Conservation (phyloP, 1,284 basidiomycete genomes). For the Moesziomyces sp. region DNA sequence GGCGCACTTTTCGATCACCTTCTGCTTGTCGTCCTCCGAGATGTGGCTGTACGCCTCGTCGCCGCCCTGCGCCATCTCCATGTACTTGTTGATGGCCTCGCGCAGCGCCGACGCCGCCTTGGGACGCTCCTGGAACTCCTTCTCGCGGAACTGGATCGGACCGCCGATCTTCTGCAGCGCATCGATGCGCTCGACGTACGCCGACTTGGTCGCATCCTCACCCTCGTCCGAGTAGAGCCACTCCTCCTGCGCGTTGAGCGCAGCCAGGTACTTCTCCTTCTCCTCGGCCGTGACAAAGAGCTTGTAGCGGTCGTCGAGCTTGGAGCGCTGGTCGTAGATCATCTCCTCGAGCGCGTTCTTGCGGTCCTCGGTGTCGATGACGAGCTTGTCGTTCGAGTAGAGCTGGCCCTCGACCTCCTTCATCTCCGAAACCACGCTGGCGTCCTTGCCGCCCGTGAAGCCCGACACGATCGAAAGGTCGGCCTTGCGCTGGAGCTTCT, state of each 20-base stretch:
- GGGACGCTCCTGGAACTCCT: conserved; percentile 63
- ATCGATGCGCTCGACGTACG: conserved; percentile 62
- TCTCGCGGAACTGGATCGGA: conserved; percentile 61
- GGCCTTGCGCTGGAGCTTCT: conserved; percentile 67
- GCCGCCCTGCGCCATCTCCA: conserved; percentile 60
- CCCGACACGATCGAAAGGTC: conserved; percentile 61
- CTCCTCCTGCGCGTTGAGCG: conserved; percentile 63
- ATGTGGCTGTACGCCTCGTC: conserved; percentile 66
- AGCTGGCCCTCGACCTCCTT: conserved; percentile 66
- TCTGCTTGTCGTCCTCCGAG: conserved; percentile 66
- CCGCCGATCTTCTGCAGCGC: conserved; percentile 62
- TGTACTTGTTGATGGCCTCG: conserved; percentile 66
- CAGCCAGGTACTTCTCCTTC: conserved; percentile 63
- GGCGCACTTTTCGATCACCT: conserved; percentile 66
- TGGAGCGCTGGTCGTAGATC: conserved; percentile 67
- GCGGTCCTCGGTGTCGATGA: conserved; percentile 67
- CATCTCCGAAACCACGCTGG: conserved; percentile 52
- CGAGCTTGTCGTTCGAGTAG: conserved; percentile 67
- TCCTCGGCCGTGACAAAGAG: conserved; percentile 61
- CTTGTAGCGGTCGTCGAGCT: conserved; percentile 65
- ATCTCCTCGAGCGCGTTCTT: conserved; percentile 67
- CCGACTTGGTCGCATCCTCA: conserved; percentile 65
- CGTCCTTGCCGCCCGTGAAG: conserved; percentile 54
- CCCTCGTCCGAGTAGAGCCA: conserved; percentile 67
- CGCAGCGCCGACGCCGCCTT: conserved; percentile 63